Base-by-base conservation (phyloP, 208 protist species). In the Crithidia sp. region DNA sequence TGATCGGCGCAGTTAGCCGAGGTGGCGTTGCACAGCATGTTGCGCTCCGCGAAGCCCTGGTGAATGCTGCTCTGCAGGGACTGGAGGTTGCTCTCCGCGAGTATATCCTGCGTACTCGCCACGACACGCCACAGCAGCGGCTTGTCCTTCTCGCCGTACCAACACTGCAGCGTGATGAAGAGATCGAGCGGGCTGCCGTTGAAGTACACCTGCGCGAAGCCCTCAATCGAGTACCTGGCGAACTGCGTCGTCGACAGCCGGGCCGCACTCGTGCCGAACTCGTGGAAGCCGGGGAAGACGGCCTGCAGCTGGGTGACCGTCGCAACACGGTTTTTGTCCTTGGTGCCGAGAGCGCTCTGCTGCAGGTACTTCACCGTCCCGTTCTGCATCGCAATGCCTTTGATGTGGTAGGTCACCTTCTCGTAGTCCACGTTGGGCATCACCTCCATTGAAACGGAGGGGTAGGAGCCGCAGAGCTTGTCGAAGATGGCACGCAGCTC, bases 391-490 rank as follows among this genome's bases (percentile, higher is more conserved):
- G 60, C 44, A n/a, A 93, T 54, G 7, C 79, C 80, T n/a, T 71
- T 84, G 44, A 87, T 81, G 67, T 70, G 50, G 67, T 94, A 91
- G 7, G 59, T 63, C 3, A 86, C 79, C 43, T 80, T 87, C 63
- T 96, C 91, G 68, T 91, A 90, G 65, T 96, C 91, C 10, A 91
- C 91, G 71, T 96, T 96, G 3, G 86, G 76, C 68, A 96, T 69
- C 61, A 89, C 83, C 74, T 91, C 86, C 91, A 94, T 96, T 3
- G 88, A 89, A 13, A 92, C 62, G 52, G 61, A 62, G 8, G 86
- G 87, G 58, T 79, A 67, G 3, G 83, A 66, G 37, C 74, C 76
- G 71, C 91, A 96, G 0, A 96, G 76, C 36, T 62, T 67, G 17
- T 82, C 73, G 49, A 89, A 85, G 47, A 96, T 37, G n/a, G 83